Base-by-base conservation (phyloP, 2,329 filamentous ascomycete genomes). In the Fusarium clavum region DNA sequence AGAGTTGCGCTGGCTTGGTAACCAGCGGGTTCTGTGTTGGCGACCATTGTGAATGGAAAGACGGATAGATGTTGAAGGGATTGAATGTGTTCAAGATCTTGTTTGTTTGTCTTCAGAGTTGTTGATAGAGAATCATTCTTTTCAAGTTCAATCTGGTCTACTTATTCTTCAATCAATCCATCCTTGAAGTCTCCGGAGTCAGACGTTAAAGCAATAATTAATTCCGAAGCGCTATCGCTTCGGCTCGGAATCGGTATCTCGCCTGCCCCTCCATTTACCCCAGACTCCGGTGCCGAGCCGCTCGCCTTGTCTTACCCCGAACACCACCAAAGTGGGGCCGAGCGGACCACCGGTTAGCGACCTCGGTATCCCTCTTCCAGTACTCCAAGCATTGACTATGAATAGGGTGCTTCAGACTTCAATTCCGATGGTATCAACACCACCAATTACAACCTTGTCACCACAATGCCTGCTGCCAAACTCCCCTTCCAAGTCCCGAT, bases 281-380 rank as follows among this genome's bases (percentile, higher is more conserved):
- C 32, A 48, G 29, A 49, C 30, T 64, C 49, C 59, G 59, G 40
- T 49, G 5, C 61, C 61, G 61, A 64, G 14, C 59, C 60, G 58
- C 2, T 25, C 41, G 20, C 48, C 24, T 8, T 0, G 3, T 12
- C 18, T 34, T 27, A 1, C 18, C 16, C 48, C 48, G 24, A 40
- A 8, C 10, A 12, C 7, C 13, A 6, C 13, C 13, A 0, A 25
- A 18, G 44, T 49, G 61, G 61, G 51, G 61, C 59, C 61, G 61
- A 57, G 34, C 25, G 30, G 34, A 25, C 49, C 59, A 45, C 29
- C n/a, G 30, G 49, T 20, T 57, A 18, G 25, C 25, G 25, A 63
- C 22, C n/a, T 64, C 61, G 60, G 44, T 18, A 64, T 64, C 44
- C 18, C 4, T 25, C 0, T 13, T 8, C 5, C 8, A n/a, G 4